Conservation (phyloP, 2,329 filamentous ascomycete species). For the Parastagonospora avenae region DNA sequence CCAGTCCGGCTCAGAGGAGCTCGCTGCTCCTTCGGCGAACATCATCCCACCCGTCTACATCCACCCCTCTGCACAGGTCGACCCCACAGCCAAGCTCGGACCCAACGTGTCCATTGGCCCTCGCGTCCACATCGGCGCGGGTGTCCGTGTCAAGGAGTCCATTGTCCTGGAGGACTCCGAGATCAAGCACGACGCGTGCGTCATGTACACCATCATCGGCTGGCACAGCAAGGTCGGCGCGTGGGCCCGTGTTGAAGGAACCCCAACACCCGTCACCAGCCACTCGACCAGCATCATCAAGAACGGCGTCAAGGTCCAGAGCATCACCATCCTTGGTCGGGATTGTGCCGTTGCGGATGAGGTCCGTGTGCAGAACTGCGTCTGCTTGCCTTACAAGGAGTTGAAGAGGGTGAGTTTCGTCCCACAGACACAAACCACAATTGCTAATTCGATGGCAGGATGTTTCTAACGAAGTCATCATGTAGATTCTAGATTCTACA, state of each 20-base stretch:
- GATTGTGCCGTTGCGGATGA: constrained; percentile 94
- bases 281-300: constrained; percentile 95
- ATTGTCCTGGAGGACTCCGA: constrained; percentile 95
- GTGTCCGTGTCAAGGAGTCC: constrained; percentile 91
- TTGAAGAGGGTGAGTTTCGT: constrained; percentile 80
- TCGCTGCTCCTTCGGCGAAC: constrained; percentile 80
- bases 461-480: constrained; percentile 85
- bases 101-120: constrained; percentile 96
- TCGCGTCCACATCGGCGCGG: constrained; percentile 81
- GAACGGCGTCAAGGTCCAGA: constrained; percentile 98
- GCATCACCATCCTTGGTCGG: constrained; percentile 95
- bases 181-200: constrained; percentile 95
- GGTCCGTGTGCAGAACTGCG: constrained; percentile 94
- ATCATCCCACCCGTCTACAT: constrained; percentile 94
- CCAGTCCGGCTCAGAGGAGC: constrained; percentile 80
- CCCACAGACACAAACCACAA: background rate
- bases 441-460: constrained; percentile 60
- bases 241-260: constrained; percentile 98
- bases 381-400: constrained; percentile 97
- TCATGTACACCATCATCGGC: constrained; percentile 94
- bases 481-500: constrained; percentile 62
- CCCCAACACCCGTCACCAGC: constrained; percentile 82
- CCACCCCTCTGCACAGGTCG: constrained; percentile 86
- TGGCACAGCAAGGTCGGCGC: constrained; percentile 95
- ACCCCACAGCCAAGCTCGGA: constrained; percentile 93